Conservation (phyloP, 2,329 filamentous ascomycete species). For the Cladosporium phlei region DNA sequence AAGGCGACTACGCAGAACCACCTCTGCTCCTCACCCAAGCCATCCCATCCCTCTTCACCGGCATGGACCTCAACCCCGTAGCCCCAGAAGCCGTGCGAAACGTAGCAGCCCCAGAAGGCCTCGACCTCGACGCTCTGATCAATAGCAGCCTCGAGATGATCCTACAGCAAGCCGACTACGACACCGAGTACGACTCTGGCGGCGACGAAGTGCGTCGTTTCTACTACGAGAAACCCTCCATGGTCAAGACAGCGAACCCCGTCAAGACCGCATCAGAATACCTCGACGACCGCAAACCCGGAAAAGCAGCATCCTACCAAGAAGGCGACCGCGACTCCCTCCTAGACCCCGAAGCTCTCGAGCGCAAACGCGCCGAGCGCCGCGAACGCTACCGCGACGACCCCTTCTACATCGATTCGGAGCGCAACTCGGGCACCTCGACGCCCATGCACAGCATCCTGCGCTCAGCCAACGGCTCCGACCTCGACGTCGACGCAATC, state of each 20-base stretch:
- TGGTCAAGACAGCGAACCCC: constrained; percentile 17
- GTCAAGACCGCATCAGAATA: constrained; percentile 39
- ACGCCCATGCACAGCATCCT: constrained; percentile 76
- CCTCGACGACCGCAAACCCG: constrained; percentile 34
- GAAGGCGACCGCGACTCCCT: constrained; percentile 42
- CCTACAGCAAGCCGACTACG: constrained; percentile 50
- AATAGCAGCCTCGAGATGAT: constrained; percentile 67
- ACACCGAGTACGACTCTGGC: constrained; percentile 36
- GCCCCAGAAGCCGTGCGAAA: constrained; percentile 76
- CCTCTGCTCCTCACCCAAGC: constrained; percentile 85
- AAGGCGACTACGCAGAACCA: constrained; percentile 66
- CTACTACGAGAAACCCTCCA: constrained; percentile 40
- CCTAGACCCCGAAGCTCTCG: constrained; percentile 69
- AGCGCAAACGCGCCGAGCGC: constrained; percentile 69
- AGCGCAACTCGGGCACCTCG: constrained; percentile 53
- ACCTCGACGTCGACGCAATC: constrained; percentile 88
- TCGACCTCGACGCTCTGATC: constrained; percentile 78
- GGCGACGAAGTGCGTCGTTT: constrained; percentile 44
- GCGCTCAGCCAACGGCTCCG: constrained; percentile 62
- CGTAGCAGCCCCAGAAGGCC: constrained; percentile 69
- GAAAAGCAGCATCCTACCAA: constrained; percentile 34
- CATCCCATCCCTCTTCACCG: constrained; percentile 79
- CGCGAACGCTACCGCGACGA: constrained; percentile 83
- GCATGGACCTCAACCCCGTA: constrained; percentile 88
- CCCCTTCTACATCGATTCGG: constrained; percentile 78